Evolutionary conservation across 441 rosid genomes (phyloP).

Genomic region (Pelargonium citronellum): DNA sequence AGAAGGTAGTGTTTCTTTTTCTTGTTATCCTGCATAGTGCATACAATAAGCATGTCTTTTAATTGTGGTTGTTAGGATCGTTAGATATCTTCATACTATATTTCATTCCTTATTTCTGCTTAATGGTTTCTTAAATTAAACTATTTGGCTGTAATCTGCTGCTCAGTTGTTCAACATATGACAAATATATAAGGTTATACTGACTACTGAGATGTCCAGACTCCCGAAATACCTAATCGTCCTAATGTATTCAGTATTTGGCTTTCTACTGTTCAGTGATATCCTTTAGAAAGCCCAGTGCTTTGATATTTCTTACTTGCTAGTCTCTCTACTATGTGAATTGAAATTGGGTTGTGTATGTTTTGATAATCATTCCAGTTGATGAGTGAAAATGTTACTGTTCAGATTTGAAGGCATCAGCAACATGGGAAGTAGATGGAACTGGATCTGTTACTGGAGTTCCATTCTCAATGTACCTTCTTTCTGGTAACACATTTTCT

Average conservation of each 20-base stretch:
- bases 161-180: too few relatives aligned
- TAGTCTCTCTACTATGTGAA: slow-evolving; percentile 10
- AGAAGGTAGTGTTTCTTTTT: neutral
- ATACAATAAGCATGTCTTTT: too few relatives aligned
- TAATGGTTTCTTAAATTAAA: too few relatives aligned
- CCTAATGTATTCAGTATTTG: neutral
- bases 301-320: neutral
- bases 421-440: slow-evolving; percentile 98
- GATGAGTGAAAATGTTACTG: slow-evolving; percentile 18
- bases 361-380: neutral
- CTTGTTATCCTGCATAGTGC: neutral
- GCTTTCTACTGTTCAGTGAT: neutral
- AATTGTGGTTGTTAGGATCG: too few relatives aligned
- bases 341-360: slow-evolving; percentile 8
- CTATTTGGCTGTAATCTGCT: too few relatives aligned
- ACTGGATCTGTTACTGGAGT: slow-evolving; percentile 54
- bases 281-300: neutral
- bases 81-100: too few relatives aligned
- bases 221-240: neutral
- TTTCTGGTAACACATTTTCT: slow-evolving; percentile 51
- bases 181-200: too few relatives aligned
- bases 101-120: too few relatives aligned
- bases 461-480: slow-evolving; percentile 83
- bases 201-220: neutral
- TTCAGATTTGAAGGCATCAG: slow-evolving; percentile 64